These are phyloP conservation scores for Termitomyces sp. DNA, from an alignment of 768 basidiomycete species.

Conservation along the genomic window DNA sequence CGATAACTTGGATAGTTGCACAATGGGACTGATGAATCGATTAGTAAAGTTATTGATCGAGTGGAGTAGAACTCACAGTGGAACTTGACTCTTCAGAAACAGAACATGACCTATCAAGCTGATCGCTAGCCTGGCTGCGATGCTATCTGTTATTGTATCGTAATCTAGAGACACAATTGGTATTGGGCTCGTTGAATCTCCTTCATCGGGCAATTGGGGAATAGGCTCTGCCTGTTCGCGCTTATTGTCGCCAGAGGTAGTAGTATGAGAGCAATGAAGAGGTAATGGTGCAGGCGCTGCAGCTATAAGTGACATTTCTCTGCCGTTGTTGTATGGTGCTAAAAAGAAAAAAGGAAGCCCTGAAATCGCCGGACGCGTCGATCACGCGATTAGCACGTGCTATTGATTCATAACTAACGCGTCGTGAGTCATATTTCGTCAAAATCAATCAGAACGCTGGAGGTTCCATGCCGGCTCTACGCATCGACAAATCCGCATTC, in stretches of 20 bases:
- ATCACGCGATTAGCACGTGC: slow-evolving; percentile 6
- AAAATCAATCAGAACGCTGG: not conserved
- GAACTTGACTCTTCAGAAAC: slow-evolving; percentile 76
- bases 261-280: not conserved
- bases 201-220: not conserved
- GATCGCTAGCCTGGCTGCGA: slow-evolving; percentile 62
- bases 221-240: not conserved
- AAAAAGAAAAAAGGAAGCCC: not conserved
- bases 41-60: not conserved
- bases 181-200: slow-evolving; percentile 14
- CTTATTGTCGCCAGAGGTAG: not conserved
- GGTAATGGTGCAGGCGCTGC: not conserved
- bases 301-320: not conserved
- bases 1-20: slow-evolving; percentile 59
- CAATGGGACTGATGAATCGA: slow-evolving; percentile 46
- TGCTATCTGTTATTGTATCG: slow-evolving; percentile 47
- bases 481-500: slow-evolving; percentile 12
- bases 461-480: slow-evolving; percentile 14
- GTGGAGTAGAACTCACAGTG: slow-evolving; percentile 44
- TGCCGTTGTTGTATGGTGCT: not conserved
- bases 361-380: not conserved
- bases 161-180: slow-evolving; percentile 43
- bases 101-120: slow-evolving; percentile 66
- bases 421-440: not conserved
- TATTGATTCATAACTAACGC: not conserved